These are phyloP conservation scores for Xylaria sp. DNA, from an alignment of 2,329 filamentous ascomycete species.

Conservation along the genomic window DNA sequence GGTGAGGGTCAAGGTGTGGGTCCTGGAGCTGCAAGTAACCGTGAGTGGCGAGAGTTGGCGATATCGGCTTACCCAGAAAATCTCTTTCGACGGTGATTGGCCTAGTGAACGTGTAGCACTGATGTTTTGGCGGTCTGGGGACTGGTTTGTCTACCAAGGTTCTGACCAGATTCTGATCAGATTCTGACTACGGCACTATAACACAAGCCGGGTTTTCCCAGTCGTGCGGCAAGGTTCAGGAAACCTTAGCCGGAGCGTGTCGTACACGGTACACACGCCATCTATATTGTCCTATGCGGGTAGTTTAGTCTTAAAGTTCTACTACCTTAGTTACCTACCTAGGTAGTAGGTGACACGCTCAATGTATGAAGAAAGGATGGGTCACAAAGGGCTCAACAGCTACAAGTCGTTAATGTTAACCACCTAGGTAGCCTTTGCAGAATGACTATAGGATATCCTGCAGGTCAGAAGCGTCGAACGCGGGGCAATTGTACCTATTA, in stretches of 20 bases:
- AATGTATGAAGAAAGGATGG: too few species aligned
- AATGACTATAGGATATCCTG: too few species aligned
- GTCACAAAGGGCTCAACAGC: too few species aligned
- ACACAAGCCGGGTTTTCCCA: background rate
- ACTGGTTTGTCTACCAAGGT: background rate
- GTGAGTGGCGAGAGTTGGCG: constrained; percentile 14
- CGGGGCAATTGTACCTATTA: too few species aligned
- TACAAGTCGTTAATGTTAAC: too few species aligned
- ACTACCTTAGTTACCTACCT: too few species aligned
- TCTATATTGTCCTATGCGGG: too few species aligned
- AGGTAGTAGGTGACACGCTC: too few species aligned
- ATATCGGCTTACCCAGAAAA: constrained; percentile 24
- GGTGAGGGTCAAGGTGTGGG: background rate
- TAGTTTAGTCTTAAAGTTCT: too few species aligned
- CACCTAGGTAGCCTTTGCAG: too few species aligned
- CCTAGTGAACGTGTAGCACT: background rate
- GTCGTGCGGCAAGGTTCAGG: background rate
- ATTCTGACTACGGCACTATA: background rate
- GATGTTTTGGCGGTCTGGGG: constrained; percentile 8
- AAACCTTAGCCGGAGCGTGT: background rate
- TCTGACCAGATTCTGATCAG: too few species aligned
- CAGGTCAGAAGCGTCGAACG: too few species aligned
- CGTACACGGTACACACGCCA: background rate
- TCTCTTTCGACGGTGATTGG: constrained; percentile 17
- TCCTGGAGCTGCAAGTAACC: background rate